Evolutionary conservation across 108 stramenopile genomes (phyloP).

Genomic region (Skeletonema menzelii): DNA sequence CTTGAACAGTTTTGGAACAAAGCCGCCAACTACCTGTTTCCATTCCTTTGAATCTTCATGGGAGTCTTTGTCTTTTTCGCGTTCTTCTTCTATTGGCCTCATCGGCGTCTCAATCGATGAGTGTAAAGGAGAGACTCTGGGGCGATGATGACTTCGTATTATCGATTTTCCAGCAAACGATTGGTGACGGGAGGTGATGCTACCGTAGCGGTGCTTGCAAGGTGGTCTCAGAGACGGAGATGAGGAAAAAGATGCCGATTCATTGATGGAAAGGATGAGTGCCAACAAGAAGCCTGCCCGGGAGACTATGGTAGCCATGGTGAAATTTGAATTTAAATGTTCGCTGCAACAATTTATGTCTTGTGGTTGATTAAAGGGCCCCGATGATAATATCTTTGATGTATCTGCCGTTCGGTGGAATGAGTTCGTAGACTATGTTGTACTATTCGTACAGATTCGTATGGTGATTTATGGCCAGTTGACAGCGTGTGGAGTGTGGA

Average conservation of each 20-base stretch:
- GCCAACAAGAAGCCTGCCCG: neutral
- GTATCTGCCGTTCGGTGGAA: no score
- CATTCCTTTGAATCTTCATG: constrained; percentile 31
- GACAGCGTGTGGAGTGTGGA: neutral
- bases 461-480: no score
- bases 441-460: no score
- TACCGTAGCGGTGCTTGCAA: neutral
- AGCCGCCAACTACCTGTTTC: constrained; percentile 46
- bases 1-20: constrained; percentile 48
- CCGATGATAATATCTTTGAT: no score
- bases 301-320: neutral
- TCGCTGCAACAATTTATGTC: no score
- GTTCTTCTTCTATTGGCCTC: constrained; percentile 44
- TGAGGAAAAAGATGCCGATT: neutral
- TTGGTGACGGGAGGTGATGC: neutral
- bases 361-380: neutral
- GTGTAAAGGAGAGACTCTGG: neutral
- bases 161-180: neutral
- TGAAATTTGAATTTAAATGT: neutral
- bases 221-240: neutral
- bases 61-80: constrained; percentile 33
- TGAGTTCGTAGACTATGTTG: no score
- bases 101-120: constrained; percentile 24
- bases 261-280: neutral
- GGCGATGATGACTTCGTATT: neutral